Evolutionary conservation across 306 rosid species (phyloP).

Genomic region (Hippophae gyantsensis): DNA sequence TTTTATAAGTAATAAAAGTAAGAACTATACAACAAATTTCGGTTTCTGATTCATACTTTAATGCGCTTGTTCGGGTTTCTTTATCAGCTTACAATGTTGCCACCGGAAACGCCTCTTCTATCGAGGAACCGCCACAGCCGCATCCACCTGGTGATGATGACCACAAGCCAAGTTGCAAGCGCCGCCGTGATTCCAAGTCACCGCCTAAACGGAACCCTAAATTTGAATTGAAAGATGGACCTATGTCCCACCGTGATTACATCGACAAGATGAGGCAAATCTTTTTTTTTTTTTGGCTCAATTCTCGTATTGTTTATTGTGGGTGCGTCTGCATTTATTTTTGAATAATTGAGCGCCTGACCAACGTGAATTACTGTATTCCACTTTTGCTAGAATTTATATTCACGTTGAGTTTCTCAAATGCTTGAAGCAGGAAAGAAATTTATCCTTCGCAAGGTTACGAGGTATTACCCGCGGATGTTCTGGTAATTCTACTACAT

Average conservation of each 20-base stretch:
- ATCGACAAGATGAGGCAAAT: conserved; percentile 53
- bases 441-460: conserved; percentile 23
- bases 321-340: not conserved
- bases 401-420: not conserved
- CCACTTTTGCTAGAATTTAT: not conserved
- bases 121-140: too few relatives aligned
- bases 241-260: conserved; percentile 73
- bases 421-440: conserved; percentile 46
- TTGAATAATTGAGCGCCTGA: not conserved
- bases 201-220: too few relatives aligned
- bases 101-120: too few relatives aligned
- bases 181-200: too few relatives aligned
- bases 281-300: not conserved
- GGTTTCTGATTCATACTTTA: too few relatives aligned
- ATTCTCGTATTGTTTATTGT: not conserved
- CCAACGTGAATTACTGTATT: not conserved
- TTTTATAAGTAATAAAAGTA: too few relatives aligned
- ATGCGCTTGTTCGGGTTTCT: too few relatives aligned
- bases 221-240: not conserved
- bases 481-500: conserved; percentile 39
- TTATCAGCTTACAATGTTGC: too few relatives aligned
- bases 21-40: too few relatives aligned
- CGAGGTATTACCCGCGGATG: conserved; percentile 44
- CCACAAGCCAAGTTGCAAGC: too few relatives aligned
- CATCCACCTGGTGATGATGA: too few relatives aligned